Evolutionary conservation across 2,329 filamentous ascomycete genomes (phyloP).

Genomic region (Epichloe baconii): DNA sequence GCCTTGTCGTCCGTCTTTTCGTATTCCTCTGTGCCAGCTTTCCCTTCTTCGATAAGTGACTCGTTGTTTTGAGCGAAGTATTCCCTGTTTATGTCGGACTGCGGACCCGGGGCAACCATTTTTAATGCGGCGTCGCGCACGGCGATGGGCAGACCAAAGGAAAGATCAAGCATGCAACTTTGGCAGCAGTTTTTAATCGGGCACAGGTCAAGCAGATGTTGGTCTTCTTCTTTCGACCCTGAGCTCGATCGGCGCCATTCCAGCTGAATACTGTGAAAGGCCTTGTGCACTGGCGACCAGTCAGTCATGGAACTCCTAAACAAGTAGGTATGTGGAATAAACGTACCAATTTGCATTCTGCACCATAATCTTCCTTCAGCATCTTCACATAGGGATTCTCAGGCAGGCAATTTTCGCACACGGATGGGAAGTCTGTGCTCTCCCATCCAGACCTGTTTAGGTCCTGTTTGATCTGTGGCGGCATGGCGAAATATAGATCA

Average conservation of each 20-base stretch:
- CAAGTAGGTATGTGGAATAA: not conserved
- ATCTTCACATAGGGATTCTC: constrained; percentile 98
- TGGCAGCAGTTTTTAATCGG: constrained; percentile 98
- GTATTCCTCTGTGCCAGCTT: constrained; percentile 75
- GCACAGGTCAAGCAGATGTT: constrained; percentile 96
- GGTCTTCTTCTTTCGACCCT: constrained; percentile 78
- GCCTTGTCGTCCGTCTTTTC: constrained; percentile 97
- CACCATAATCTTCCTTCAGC: constrained; percentile 93
- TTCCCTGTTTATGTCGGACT: constrained; percentile 87
- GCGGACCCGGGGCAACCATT: constrained; percentile 89
- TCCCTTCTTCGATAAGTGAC: constrained; percentile 83
- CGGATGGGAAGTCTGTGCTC: constrained; percentile 77
- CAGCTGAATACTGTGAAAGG: constrained; percentile 94
- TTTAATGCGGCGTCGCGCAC: constrained; percentile 93
- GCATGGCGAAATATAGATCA: constrained; percentile 37
- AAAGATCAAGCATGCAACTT: constrained; percentile 95
- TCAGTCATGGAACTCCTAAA: constrained; percentile 1
- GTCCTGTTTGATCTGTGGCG: constrained; percentile 90
- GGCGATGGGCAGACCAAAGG: constrained; percentile 87
- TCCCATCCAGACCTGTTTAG: constrained; percentile 95
- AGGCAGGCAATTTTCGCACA: constrained; percentile 85
- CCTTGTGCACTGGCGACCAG: constrained; percentile 53
- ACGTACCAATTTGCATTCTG: constrained; percentile 58
- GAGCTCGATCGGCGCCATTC: constrained; percentile 75
- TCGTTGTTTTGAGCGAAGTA: constrained; percentile 98